Evolutionary conservation across 352 stramenopile species (phyloP).

Genomic region (Phytophthora boehmeriae): DNA sequence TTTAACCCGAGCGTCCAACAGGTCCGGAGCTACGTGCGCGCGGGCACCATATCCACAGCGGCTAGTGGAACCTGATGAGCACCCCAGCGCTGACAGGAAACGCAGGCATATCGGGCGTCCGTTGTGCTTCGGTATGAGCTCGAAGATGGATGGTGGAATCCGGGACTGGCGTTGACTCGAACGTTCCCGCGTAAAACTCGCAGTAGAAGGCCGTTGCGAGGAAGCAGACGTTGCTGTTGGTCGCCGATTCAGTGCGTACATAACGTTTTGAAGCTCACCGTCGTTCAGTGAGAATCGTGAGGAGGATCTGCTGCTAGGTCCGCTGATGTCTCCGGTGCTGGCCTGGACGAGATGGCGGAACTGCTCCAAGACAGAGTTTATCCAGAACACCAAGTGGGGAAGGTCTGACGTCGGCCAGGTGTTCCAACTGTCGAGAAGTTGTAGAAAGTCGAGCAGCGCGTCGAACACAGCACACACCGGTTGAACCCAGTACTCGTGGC

Average conservation of each 20-base stretch:
- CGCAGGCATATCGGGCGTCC: conserved; percentile 8
- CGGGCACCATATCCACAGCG: conserved; percentile 5
- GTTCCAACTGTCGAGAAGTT: conserved; percentile 18
- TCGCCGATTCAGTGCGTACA: conserved; percentile 14
- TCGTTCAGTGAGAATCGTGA: conserved; percentile 17
- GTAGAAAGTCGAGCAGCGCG: conserved; percentile 18
- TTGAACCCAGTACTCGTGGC: conserved; percentile 12
- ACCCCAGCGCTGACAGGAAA: conserved; percentile 10
- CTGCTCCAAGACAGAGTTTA: conserved; percentile 18
- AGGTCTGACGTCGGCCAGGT: conserved; percentile 12
- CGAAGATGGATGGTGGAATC: conserved; percentile 12
- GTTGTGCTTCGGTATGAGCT: conserved; percentile 13
- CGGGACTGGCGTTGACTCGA: conserved; percentile 7
- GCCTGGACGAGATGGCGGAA: conserved; percentile 10
- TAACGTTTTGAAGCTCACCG: conserved; percentile 14
- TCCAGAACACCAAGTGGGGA: conserved; percentile 15
- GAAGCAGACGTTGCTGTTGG: neutral
- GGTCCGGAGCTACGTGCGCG: conserved; percentile 3
- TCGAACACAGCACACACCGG: conserved; percentile 13
- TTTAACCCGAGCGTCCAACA: conserved; percentile 12
- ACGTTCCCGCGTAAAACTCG: no score
- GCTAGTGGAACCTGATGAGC: conserved; percentile 2
- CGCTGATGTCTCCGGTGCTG: conserved; percentile 7
- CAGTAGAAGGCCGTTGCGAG: no score
- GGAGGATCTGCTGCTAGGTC: conserved; percentile 2